Conservation (phyloP, 2,329 filamentous ascomycete genomes). For the Aspergillus intermedius region DNA sequence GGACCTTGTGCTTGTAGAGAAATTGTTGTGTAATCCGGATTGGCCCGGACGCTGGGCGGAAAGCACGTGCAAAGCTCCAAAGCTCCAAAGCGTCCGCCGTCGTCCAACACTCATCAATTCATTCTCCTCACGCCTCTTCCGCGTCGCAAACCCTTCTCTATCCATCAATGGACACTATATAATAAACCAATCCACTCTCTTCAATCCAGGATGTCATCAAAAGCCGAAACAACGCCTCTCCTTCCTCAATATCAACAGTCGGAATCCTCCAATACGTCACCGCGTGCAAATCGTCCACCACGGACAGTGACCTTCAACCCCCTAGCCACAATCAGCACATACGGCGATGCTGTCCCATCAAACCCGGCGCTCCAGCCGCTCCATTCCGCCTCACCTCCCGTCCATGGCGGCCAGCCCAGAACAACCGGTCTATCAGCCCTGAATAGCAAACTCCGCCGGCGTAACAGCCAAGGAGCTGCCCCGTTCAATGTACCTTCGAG, state of each 20-base stretch:
- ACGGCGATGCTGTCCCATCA: constrained; percentile 35
- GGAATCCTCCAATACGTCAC: constrained; percentile 31
- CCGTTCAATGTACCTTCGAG: constrained; percentile 40
- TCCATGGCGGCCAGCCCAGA: constrained; percentile 22
- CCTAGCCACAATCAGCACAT: constrained; percentile 39
- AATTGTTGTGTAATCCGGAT: not conserved
- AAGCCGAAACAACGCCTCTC: constrained; percentile 37
- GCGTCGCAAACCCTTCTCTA: constrained; percentile 4
- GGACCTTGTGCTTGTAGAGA: not conserved
- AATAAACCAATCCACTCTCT: constrained; percentile 6
- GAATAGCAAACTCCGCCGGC: constrained; percentile 78
- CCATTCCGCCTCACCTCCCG: constrained; percentile 32
- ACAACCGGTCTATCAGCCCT: constrained; percentile 67
- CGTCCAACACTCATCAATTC: not conserved
- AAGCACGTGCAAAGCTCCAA: constrained; percentile 16
- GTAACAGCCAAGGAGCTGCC: constrained; percentile 69
- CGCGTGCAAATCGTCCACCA: constrained; percentile 28
- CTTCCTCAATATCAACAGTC: constrained; percentile 30
- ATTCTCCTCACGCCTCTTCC: not conserved
- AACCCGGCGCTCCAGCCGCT: constrained; percentile 37
- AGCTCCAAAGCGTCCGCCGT: not conserved
- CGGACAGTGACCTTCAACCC: constrained; percentile 46
- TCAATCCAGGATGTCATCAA: constrained; percentile 27
- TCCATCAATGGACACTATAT: constrained; percentile 12
- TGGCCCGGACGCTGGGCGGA: constrained; percentile 4